phyloP scores from a whole-genome alignment of 208 protist genomes.

The Acanthamoeba quina region DNA sequence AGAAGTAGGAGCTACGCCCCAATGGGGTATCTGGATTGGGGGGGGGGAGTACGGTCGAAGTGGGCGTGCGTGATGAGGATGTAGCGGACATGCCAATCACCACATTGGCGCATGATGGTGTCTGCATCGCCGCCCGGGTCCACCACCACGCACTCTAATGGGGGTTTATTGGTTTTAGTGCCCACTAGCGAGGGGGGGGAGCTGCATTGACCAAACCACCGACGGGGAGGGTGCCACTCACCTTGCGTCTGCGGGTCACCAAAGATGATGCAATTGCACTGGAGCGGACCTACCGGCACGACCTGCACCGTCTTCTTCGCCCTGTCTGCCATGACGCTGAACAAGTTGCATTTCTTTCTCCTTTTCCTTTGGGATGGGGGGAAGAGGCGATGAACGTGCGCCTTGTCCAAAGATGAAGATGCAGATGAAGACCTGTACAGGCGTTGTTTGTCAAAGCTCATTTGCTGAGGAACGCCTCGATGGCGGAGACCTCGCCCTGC shows the following conservation, averaged over 20 bases:
- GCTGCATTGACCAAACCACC: background rate
- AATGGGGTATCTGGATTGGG: background rate
- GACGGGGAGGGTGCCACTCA: background rate
- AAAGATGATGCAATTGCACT: constrained; percentile 35
- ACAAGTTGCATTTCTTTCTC: background rate
- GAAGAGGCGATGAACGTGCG: too few relatives aligned
- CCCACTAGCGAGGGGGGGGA: too few relatives aligned
- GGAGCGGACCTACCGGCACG: background rate
- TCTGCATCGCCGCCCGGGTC: background rate
- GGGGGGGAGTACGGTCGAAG: background rate
- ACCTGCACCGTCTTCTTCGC: background rate
- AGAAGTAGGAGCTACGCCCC: background rate
- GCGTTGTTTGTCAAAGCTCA: background rate
- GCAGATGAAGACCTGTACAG: too few relatives aligned
- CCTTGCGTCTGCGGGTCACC: background rate
- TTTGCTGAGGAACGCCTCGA: constrained; percentile 56
- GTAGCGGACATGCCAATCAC: constrained; percentile 11
- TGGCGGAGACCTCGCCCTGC: constrained; percentile 49
- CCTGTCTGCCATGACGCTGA: background rate
- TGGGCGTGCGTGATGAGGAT: constrained; percentile 26
- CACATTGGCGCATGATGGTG: background rate
- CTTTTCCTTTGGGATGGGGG: background rate
- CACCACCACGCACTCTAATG: background rate
- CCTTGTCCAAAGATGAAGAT: too few relatives aligned
- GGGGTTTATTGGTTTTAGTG: background rate